Percentiles rank a stretch among this genome's conserved stretches.
phyloP scores from a whole-genome alignment of 257 asterid species.

The Forsythia suspensa region DNA sequence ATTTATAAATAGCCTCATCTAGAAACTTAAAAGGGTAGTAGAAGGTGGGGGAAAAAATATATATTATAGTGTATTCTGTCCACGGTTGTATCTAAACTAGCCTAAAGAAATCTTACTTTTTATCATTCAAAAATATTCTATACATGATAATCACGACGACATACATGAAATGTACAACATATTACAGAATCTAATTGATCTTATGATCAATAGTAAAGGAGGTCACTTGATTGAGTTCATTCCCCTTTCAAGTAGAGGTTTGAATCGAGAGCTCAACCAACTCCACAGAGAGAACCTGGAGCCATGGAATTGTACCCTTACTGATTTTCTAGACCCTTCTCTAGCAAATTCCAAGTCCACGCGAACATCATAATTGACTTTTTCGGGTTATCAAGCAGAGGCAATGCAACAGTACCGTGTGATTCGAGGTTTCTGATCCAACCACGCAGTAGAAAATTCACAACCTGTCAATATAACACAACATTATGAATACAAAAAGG shows the following conservation, averaged over 20 bases:
- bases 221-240: background rate
- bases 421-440: constrained; percentile 86
- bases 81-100: background rate
- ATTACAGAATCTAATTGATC: constrained; percentile 14
- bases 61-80: no score
- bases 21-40: no score
- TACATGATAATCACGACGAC: background rate
- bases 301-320: constrained; percentile 67
- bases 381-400: constrained; percentile 60
- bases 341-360: constrained; percentile 58
- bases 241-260: constrained; percentile 33
- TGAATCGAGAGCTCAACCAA: constrained; percentile 51
- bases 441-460: constrained; percentile 76
- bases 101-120: no score
- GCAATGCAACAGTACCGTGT: constrained; percentile 50
- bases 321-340: constrained; percentile 52
- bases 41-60: no score
- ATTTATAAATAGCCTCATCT: no score
- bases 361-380: constrained; percentile 30
- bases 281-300: constrained; percentile 58
- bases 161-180: constrained; percentile 5
- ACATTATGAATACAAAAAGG: background rate
- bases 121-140: background rate
- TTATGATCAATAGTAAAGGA: background rate
- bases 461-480: constrained; percentile 49